A percentile compares a stretch with the other conserved stretches of the same genome.
Evolutionary conservation across 1,284 basidiomycete species (phyloP).

Genomic region (Rhodotorula sp.): DNA sequence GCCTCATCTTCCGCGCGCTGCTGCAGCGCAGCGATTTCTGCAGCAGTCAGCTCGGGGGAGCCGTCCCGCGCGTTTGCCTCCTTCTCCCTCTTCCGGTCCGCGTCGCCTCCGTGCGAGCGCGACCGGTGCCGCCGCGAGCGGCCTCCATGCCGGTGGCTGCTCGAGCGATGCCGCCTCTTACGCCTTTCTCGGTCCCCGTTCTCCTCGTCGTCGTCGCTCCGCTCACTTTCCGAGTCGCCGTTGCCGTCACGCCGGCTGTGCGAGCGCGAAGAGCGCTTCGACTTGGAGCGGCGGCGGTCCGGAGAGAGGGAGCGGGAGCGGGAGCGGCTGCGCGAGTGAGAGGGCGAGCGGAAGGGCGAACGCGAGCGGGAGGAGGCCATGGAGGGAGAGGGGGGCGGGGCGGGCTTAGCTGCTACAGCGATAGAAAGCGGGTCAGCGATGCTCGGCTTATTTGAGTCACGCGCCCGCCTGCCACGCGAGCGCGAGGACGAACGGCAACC

Average conservation of each 20-base stretch:
- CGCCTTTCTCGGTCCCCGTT: not conserved
- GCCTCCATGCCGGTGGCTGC: conserved; percentile 2
- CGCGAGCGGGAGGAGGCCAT: conserved; percentile 12
- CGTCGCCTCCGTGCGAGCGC: not conserved
- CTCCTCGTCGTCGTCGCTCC: conserved; percentile 5
- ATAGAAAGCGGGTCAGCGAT: no score
- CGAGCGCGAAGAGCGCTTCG: conserved; percentile 26
- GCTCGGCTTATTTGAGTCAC: no score
- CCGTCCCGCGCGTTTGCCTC: not conserved
- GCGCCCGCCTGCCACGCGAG: no score
- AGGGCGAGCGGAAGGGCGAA: conserved; percentile 17
- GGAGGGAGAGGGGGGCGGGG: not conserved
- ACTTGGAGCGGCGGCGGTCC: conserved; percentile 24
- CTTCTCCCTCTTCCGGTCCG: not conserved
- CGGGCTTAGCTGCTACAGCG: not conserved
- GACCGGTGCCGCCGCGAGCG: conserved; percentile 1
- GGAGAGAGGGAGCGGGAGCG: conserved; percentile 26
- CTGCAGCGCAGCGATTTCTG: conserved; percentile 20
- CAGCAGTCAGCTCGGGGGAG: conserved; percentile 17
- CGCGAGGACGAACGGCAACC: not conserved
- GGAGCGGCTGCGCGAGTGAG: conserved; percentile 2
- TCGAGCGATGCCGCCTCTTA: not conserved
- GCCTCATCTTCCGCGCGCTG: conserved; percentile 10
- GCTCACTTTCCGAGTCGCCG: not conserved
- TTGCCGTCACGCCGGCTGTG: not conserved